phyloP scores from a whole-genome alignment of 2,329 filamentous ascomycete species.

The Alternaria triticina region DNA sequence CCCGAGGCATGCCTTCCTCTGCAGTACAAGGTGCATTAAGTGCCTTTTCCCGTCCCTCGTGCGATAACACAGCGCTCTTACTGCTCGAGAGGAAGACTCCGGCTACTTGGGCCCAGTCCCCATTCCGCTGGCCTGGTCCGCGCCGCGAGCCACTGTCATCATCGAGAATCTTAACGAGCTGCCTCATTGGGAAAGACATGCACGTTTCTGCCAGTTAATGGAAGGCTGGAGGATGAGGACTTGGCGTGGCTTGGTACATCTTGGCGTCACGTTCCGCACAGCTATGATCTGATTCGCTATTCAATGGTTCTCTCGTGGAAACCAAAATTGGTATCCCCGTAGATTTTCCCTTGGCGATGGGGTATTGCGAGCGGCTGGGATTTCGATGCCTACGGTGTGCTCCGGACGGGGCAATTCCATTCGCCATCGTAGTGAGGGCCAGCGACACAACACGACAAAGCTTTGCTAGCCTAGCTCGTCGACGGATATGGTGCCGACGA shows the following conservation, averaged over 20 bases:
- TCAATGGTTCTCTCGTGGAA: background rate
- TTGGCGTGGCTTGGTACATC: constrained; percentile 7
- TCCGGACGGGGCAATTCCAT: constrained; percentile 3
- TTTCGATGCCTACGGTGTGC: constrained; percentile 17
- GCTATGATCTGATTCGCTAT: constrained; percentile 23
- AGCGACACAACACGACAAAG: background rate
- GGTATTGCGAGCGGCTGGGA: constrained; percentile 6
- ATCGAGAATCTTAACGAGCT: constrained; percentile 28
- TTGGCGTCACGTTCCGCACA: constrained; percentile 32
- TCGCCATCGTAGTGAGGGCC: constrained; percentile 6
- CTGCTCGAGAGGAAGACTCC: constrained; percentile 33
- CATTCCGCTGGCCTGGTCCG: constrained; percentile 26
- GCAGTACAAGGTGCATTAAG: constrained; percentile 15
- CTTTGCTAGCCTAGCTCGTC: background rate
- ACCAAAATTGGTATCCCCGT: constrained; percentile 3
- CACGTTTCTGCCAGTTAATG: constrained; percentile 17
- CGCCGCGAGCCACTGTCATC: constrained; percentile 28
- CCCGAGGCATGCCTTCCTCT: constrained; percentile 17
- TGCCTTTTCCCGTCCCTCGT: constrained; percentile 32
- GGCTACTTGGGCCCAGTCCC: constrained; percentile 24
- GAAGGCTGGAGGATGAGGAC: constrained; percentile 6
- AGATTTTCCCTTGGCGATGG: constrained; percentile 20
- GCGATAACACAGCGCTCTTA: constrained; percentile 37
- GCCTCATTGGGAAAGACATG: constrained; percentile 28
- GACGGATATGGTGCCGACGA: constrained; percentile 6